Evolutionary conservation across 2,329 filamentous ascomycete species (phyloP).

Genomic region (Monosporascus sp.): DNA sequence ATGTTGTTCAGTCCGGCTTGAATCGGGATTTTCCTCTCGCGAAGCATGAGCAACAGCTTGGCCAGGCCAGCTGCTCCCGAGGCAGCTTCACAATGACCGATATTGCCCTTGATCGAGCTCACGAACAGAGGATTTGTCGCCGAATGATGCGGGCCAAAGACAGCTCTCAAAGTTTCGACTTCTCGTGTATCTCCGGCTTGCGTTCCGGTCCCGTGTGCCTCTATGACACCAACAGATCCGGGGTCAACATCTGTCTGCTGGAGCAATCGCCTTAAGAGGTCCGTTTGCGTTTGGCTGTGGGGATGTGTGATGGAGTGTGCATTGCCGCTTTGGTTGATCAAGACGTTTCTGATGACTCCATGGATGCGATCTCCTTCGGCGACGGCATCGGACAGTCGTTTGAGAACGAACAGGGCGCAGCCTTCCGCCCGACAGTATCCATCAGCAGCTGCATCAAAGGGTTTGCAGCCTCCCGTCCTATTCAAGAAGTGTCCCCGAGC

Average conservation of each 20-base stretch:
- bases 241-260: constrained; percentile 4
- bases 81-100: constrained; percentile 10
- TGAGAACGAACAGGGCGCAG: constrained; percentile 8
- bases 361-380: constrained; percentile 9
- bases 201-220: constrained; percentile 9
- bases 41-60: constrained; percentile 10
- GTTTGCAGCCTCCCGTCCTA: constrained; percentile 8
- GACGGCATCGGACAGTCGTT: constrained; percentile 6
- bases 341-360: constrained; percentile 8
- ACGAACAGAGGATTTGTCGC: constrained; percentile 1
- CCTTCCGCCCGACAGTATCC: constrained; percentile 11
- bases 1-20: constrained; percentile 8
- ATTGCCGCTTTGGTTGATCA: constrained; percentile 11
- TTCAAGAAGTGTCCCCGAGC: constrained; percentile 10
- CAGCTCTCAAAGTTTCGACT: constrained; percentile 5
- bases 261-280: constrained; percentile 5
- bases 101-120: constrained; percentile 11
- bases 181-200: constrained; percentile 12
- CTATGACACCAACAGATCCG: constrained; percentile 3
- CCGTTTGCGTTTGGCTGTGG: constrained; percentile 6
- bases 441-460: constrained; percentile 10
- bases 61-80: constrained; percentile 9
- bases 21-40: constrained; percentile 6
- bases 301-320: constrained; percentile 12
- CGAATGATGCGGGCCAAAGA: constrained; percentile 1